Percentiles rank a stretch among this genome's conserved stretches.
Evolutionary conservation across 306 rosid species (phyloP).

Genomic region (Herpetospermum pedunculosum): DNA sequence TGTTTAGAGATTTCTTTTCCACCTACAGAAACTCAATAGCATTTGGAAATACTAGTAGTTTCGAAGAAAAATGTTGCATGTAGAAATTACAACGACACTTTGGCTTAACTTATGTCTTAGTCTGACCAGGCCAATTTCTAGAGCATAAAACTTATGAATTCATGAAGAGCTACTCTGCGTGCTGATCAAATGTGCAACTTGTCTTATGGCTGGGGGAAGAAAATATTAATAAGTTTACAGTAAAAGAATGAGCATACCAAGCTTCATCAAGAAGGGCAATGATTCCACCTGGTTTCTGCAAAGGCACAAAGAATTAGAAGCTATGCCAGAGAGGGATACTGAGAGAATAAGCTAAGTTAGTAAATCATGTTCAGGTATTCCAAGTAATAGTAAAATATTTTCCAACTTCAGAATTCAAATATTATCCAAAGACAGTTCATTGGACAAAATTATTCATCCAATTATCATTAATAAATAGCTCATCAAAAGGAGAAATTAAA

Average conservation of each 20-base stretch:
- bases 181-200: not conserved
- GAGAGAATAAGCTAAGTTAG: conserved; percentile 5
- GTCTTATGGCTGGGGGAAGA: conserved; percentile 14
- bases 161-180: not conserved
- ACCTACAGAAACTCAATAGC: not conserved
- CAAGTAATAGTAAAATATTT: not conserved
- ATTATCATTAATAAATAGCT: not conserved
- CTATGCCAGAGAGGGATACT: conserved; percentile 3
- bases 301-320: conserved; percentile 11
- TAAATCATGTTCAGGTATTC: not conserved
- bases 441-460: not conserved
- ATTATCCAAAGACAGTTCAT: not conserved
- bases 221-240: not conserved
- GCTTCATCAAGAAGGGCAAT: conserved; percentile 90
- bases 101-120: not conserved
- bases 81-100: not conserved
- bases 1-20: conserved; percentile 2
- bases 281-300: conserved; percentile 92
- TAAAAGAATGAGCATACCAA: conserved; percentile 46
- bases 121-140: not conserved
- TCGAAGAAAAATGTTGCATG: not conserved
- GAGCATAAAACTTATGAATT: not conserved
- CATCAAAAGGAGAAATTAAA: not conserved
- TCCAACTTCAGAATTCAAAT: not conserved
- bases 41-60: not conserved